Percentiles rank a stretch among this genome's conserved stretches.
phyloP scores from a whole-genome alignment of 192 early-diverging fungal genomes.

The Coemansia sp. region DNA sequence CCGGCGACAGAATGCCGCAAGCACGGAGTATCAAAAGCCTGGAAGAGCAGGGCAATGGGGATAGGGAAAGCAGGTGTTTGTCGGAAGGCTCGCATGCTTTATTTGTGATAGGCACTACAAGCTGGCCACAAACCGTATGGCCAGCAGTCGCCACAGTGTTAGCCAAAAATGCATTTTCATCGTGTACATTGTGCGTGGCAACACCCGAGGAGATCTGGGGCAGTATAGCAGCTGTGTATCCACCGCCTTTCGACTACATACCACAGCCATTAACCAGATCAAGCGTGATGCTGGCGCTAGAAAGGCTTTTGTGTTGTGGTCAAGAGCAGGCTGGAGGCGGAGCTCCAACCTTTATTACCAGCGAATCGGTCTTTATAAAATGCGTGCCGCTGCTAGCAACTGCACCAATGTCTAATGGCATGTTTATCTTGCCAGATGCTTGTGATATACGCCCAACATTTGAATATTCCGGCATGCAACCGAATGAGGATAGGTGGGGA shows the following conservation, averaged over 20 bases:
- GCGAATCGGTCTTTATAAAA: conserved; percentile 9
- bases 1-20: background rate
- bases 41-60: background rate
- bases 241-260: background rate
- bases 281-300: conserved; percentile 10
- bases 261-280: conserved; percentile 9
- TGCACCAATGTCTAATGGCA: conserved; percentile 7
- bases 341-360: background rate
- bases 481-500: background rate
- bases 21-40: conserved; percentile 28
- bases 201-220: conserved; percentile 31
- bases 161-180: background rate
- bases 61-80: background rate
- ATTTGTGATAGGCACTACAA: conserved; percentile 32
- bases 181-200: conserved; percentile 37
- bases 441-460: conserved; percentile 6
- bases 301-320: conserved; percentile 6
- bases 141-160: conserved; percentile 11
- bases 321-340: conserved; percentile 1
- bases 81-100: conserved; percentile 32
- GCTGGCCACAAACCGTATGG: conserved; percentile 32
- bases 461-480: background rate
- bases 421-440: conserved; percentile 32
- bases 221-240: conserved; percentile 22
- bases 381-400: conserved; percentile 15